These are phyloP conservation scores for Bertia moriformis DNA, from an alignment of 2,329 filamentous ascomycete species.

Conservation along the genomic window DNA sequence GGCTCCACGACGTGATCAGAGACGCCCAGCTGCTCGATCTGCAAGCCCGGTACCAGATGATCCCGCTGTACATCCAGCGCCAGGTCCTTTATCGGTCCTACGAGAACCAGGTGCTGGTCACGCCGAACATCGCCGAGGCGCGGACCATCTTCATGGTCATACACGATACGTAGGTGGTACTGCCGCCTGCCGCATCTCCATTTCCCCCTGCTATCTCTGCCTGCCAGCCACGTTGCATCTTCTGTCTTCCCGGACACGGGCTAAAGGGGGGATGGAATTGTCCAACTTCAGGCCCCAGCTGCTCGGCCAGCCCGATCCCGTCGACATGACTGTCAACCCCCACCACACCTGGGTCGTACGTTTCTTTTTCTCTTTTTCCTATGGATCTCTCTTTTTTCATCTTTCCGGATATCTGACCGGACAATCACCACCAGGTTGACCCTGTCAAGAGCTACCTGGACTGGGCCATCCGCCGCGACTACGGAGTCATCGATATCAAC, in stretches of 20 bases:
- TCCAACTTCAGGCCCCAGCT: slow-evolving; percentile 44
- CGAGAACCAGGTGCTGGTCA: slow-evolving; percentile 74
- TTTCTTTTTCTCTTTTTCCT: slow-evolving; percentile 6
- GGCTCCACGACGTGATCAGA: not conserved
- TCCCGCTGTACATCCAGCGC: slow-evolving; percentile 65
- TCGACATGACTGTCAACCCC: slow-evolving; percentile 61
- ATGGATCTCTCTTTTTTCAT: too few species aligned
- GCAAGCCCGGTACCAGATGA: slow-evolving; percentile 61
- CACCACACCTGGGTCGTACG: slow-evolving; percentile 83
- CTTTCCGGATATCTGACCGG: too few species aligned
- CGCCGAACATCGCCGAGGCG: slow-evolving; percentile 14
- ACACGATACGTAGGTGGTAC: slow-evolving; percentile 78
- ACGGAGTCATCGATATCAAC: slow-evolving; percentile 82
- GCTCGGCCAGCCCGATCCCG: slow-evolving; percentile 47
- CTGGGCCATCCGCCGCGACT: slow-evolving; percentile 65
- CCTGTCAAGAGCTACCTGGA: slow-evolving; percentile 66
- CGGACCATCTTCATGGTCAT: slow-evolving; percentile 58
- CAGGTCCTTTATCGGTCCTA: slow-evolving; percentile 62
- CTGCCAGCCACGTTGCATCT: too few species aligned
- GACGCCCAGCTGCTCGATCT: slow-evolving; percentile 22
- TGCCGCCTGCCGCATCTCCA: too few species aligned
- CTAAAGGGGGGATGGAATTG: slow-evolving; percentile 8
- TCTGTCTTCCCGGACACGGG: slow-evolving; percentile 1
- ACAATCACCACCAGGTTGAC: slow-evolving; percentile 48
- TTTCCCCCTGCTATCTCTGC: too few species aligned